Conservation (phyloP, 2,329 filamentous ascomycete genomes). For the Xylaria polymorpha region DNA sequence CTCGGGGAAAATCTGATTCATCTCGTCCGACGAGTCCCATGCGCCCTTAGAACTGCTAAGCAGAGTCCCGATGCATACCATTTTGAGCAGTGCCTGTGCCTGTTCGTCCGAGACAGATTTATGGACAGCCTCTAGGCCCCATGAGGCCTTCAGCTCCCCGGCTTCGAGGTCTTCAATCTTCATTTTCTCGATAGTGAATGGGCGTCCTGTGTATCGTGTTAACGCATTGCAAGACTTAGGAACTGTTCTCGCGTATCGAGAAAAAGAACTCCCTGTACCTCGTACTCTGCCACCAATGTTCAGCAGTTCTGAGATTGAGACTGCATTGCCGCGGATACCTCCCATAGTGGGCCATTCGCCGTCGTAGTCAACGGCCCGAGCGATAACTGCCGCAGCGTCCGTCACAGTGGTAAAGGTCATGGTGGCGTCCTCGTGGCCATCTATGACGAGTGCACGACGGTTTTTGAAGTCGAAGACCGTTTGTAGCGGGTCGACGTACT, state of each 20-base stretch:
- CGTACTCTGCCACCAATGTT: conserved; percentile 55
- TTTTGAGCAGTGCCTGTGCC: conserved; percentile 50
- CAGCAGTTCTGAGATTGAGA: conserved; percentile 54
- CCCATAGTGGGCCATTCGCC: conserved; percentile 57
- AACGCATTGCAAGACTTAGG: neutral
- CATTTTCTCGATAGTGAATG: conserved; percentile 59
- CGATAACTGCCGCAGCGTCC: conserved; percentile 56
- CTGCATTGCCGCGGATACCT: conserved; percentile 55
- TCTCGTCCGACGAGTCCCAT: conserved; percentile 38
- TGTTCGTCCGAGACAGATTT: conserved; percentile 52
- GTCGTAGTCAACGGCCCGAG: conserved; percentile 56
- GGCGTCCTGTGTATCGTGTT: conserved; percentile 42
- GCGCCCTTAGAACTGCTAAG: conserved; percentile 55
- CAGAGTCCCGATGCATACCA: conserved; percentile 57
- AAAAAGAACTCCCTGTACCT: conserved; percentile 48
- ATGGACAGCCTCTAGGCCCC: conserved; percentile 52
- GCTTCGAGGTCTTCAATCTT: conserved; percentile 59
- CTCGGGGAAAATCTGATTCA: conserved; percentile 34
- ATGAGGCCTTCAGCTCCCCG: conserved; percentile 55
- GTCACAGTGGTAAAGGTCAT: conserved; percentile 58
- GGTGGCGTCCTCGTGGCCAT: conserved; percentile 55
- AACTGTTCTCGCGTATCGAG: neutral
- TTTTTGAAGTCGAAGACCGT: conserved; percentile 55
- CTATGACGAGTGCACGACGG: conserved; percentile 56
- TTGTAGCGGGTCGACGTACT: conserved; percentile 56